Conservation (phyloP, 257 asterid genomes). For the Nicotiana attenuata region DNA sequence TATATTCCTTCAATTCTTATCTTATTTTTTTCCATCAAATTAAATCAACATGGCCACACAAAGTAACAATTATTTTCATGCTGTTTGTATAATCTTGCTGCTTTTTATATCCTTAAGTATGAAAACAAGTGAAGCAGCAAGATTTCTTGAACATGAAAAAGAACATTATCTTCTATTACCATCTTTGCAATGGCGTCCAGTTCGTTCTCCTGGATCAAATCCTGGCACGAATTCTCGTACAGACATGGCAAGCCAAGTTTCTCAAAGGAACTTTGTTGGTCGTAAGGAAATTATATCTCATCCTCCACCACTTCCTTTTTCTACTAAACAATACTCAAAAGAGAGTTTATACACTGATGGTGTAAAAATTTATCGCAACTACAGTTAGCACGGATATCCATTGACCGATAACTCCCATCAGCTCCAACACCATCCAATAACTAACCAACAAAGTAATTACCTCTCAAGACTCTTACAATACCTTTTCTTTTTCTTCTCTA, state of each 20-base stretch:
- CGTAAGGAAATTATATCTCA: not conserved
- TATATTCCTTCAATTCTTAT: not conserved
- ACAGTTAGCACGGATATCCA: not conserved
- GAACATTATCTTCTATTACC: constrained; percentile 9
- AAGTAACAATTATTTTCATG: constrained; percentile 12
- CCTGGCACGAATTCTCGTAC: constrained; percentile 3
- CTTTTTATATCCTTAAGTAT: not conserved
- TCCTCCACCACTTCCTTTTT: not conserved
- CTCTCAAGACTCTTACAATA: no score
- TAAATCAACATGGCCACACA: not conserved
- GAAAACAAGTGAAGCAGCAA: constrained; percentile 22
- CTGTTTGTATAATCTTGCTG: constrained; percentile 9
- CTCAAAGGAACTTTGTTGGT: not conserved
- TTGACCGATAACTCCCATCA: not conserved
- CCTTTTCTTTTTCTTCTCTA: no score
- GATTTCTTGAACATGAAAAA: constrained; percentile 37
- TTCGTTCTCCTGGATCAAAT: not conserved
- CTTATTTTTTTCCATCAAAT: not conserved
- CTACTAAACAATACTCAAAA: not conserved
- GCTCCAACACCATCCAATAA: no score
- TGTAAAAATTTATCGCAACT: not conserved
- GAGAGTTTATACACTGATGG: not conserved
- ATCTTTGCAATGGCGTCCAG: constrained; percentile 6
- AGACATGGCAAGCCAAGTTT: not conserved
- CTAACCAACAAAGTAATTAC: no score